Evolutionary conservation across 2,329 filamentous ascomycete genomes (phyloP), one percentile per base, ranked within the genome.

Genomic region (Colletotrichum sp.): DNA sequence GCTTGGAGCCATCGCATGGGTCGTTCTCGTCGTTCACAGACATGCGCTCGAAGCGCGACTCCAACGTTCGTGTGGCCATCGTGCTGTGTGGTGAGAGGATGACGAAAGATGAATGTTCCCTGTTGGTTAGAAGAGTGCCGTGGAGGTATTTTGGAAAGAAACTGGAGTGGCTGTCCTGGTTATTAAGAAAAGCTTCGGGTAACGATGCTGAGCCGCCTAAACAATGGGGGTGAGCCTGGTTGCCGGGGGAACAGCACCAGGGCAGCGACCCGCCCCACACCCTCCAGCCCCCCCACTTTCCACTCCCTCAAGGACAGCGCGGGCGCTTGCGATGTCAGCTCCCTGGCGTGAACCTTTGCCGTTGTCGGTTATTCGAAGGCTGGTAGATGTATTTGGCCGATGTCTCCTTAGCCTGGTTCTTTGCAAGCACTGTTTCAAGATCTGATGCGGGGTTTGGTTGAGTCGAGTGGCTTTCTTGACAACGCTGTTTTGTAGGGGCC

Each of bases 1-100:
- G 78, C 78, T 89, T 89, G 72, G 86, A 86, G 77, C 86, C 88
- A 78, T 91, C 89, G 71, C 87, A 87, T 36, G 88, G 86, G 75
- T 95, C 94, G 82, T 96, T 98, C 86, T 98, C 96, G 82, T 98
- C 96, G 80, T 95, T 94, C 78, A 98, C 95, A 24, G 95, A 94
- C 87, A 98, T 92, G 85, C 93, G 94, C 92, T 98, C 96, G 82
- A 99, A 95, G 81, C 95, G 95, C 86, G 94, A 89, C 87, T 98
- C 96, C 63, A 99, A 89, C 68, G 92, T 92, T 80, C 95, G 92
- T 75, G 94, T 91, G 78, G 96, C 92, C 94, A 96, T 93, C 76
- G 78, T 80, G 71, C 64, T 69, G 62, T 64, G 62, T 66, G 57
- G 12, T 63, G 62, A 71, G 68, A 76, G 30, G 69, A 55, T 63